phyloP scores from a whole-genome alignment of 441 rosid genomes.

The Erodium texanum region DNA sequence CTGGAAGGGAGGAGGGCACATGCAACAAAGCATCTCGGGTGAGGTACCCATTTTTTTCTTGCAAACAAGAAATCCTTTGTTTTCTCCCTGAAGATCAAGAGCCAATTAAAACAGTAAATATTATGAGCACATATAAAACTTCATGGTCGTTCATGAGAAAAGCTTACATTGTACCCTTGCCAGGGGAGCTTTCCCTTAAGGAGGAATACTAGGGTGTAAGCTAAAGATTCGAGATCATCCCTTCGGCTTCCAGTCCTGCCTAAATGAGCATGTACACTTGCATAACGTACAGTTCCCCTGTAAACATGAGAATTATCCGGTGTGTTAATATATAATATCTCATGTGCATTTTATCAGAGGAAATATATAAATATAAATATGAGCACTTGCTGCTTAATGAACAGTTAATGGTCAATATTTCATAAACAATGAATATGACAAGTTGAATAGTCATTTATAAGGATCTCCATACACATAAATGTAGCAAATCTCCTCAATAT shows the following conservation, averaged over 20 bases:
- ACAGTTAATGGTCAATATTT: background rate
- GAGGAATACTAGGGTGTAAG: constrained; percentile 76
- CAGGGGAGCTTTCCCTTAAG: constrained; percentile 78
- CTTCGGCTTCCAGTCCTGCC: constrained; percentile 86
- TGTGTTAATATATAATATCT: background rate
- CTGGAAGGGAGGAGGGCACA: constrained; percentile 46
- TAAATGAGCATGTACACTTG: constrained; percentile 87
- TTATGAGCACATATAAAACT: constrained; percentile 9
- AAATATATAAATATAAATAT: background rate
- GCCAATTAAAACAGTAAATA: background rate
- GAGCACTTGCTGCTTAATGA: background rate
- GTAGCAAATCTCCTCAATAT: background rate
- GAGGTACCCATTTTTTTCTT: constrained; percentile 79
- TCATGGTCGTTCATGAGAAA: background rate
- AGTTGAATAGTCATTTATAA: background rate
- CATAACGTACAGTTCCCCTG: constrained; percentile 91
- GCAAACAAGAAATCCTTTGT: constrained; percentile 83
- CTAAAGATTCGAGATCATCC: constrained; percentile 87
- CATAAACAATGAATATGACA: background rate
- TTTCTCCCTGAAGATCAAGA: constrained; percentile 53
- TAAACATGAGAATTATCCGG: constrained; percentile 8
- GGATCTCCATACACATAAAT: background rate
- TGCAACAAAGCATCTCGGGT: constrained; percentile 41
- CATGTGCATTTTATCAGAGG: background rate
- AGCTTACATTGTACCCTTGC: constrained; percentile 77